Evolutionary conservation across 192 early-diverging fungal species (phyloP), one percentile per base, ranked within the genome.

Genomic region (Podila verticillata): DNA sequence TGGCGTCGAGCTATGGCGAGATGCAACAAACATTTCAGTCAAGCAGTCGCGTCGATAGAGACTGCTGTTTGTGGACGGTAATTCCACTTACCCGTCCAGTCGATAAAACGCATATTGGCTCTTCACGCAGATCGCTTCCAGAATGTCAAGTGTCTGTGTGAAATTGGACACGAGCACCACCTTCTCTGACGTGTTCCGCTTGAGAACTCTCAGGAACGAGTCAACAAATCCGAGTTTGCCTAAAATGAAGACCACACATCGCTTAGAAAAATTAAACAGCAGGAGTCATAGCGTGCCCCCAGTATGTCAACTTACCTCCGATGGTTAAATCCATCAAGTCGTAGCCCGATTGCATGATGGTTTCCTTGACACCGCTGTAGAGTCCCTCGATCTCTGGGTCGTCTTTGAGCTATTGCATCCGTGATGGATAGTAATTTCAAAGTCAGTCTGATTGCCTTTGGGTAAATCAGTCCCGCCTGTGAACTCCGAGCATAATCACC

Each of bases 121-220:
- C 24, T 65, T 39, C 5, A 30, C 54, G 60, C 88, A 88, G 28
- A 88, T 59, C 20, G 47, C 68, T 73, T 89, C 85, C 22, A 91
- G 70, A 10, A 92, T 57, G 69, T 93, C 91, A 5, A 93, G 71
- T 7, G 85, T 87, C 56, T 90, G 83, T 3, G 89, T 91, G 66
- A 86, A 93, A 66, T 92, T 91, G 19, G 90, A 91, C 15, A 93
- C 90, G 5, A 93, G 67, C 1, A 93, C 91, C 6, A 93, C 88
- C 65, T 90, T 87, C 48, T 87, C 86, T 3, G 61, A 29, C 10
- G 86, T 86, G 35, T 66, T 48, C 10, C 44, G n/a, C 49, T 61
- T 78, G 19, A 78, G 68, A 13, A 68, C 65, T 24, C 49, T 34
- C 3, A 78, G 32, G 6, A 78, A 48, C 5, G 62, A 39, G 13